These are phyloP conservation scores for Tulasnella sp. DNA, from an alignment of 768 basidiomycete species.

Conservation along the genomic window DNA sequence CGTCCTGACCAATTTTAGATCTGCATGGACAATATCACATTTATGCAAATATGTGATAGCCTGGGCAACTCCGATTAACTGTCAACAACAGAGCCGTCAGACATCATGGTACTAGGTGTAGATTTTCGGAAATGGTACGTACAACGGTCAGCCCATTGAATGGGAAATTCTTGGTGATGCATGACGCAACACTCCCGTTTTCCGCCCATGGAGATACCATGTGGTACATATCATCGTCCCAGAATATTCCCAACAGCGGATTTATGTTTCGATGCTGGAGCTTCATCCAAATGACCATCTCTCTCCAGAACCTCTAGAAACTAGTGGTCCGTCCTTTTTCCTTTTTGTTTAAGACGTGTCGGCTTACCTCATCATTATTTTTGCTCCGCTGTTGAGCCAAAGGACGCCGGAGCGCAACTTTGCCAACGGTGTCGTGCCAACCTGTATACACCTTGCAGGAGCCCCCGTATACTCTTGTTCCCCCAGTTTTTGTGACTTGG, in stretches of 20 bases:
- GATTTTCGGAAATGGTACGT: not conserved
- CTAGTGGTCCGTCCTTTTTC: not conserved
- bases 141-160: slow-evolving; percentile 10
- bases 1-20: slow-evolving; percentile 1
- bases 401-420: slow-evolving; percentile 3
- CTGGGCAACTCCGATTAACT: slow-evolving; percentile 5
- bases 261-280: slow-evolving; percentile 6
- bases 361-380: not conserved
- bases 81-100: not conserved
- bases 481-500: not conserved
- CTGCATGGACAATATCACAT: not conserved
- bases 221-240: not conserved
- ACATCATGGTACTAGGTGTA: too few relatives aligned
- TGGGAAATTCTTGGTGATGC: not conserved
- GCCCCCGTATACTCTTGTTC: not conserved
- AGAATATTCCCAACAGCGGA: not conserved
- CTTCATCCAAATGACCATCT: slow-evolving; percentile 2
- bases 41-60: slow-evolving; percentile 1
- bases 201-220: slow-evolving; percentile 22
- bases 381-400: not conserved
- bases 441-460: slow-evolving; percentile 1
- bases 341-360: not conserved
- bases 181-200: slow-evolving; percentile 12
- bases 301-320: slow-evolving; percentile 7
- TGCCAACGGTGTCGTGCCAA: not conserved